Evolutionary conservation across 1,139 yeast species (phyloP).

Genomic region (Blastobotrys serpentis): DNA sequence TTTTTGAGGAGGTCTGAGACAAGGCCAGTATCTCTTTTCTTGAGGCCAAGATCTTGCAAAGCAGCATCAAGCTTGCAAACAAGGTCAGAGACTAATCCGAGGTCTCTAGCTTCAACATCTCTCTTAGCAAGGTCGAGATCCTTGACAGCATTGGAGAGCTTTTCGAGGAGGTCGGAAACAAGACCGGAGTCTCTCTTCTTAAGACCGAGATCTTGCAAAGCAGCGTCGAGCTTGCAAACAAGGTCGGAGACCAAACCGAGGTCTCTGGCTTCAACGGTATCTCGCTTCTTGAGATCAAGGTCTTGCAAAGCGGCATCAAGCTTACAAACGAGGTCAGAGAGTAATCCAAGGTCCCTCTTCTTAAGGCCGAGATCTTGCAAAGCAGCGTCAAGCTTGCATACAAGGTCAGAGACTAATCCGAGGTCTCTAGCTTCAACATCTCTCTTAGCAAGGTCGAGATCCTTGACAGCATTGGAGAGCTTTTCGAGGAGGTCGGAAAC

Average conservation of each 20-base stretch:
- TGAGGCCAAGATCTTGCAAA: neutral
- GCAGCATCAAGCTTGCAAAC: neutral
- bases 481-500: neutral
- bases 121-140: neutral
- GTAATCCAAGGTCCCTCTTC: neutral
- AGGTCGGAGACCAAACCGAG: neutral
- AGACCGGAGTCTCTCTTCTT: slow-evolving; percentile 1
- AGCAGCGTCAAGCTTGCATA: neutral
- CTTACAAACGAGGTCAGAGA: slow-evolving; percentile 4
- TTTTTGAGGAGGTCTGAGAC: slow-evolving; percentile 1
- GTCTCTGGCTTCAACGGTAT: neutral
- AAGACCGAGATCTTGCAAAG: neutral
- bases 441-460: neutral
- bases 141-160: neutral
- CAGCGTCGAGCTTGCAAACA: neutral
- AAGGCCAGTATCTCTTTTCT: neutral
- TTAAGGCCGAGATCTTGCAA: neutral
- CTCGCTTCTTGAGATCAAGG: neutral
- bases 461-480: neutral
- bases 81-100: neutral
- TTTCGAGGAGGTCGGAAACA: neutral
- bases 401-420: neutral
- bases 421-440: neutral
- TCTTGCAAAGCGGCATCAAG: slow-evolving; percentile 2
- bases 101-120: neutral